These are phyloP conservation scores for Thozetella sp. DNA, from an alignment of 495 filamentous ascomycete genomes.

Conservation along the genomic window DNA sequence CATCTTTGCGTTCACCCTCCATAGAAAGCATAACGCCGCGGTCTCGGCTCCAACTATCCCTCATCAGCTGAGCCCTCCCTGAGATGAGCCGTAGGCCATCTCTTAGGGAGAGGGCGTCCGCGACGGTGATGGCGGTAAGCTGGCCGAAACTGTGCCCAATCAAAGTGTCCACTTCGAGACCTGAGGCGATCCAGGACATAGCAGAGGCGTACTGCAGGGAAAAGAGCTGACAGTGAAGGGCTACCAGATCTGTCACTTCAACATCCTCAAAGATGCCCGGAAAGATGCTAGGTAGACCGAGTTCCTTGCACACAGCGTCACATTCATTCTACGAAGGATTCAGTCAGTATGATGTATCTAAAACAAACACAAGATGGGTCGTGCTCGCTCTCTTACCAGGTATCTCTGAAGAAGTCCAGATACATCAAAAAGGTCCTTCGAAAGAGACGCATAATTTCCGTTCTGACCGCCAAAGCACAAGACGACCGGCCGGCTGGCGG, in stretches of 20 bases:
- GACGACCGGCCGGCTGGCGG: conserved; percentile 15
- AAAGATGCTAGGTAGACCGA: conserved; percentile 33
- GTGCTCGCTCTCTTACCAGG: too few species aligned
- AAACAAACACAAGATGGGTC: too few species aligned
- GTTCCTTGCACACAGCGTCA: conserved; percentile 12
- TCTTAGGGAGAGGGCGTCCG: conserved; percentile 13
- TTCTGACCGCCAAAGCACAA: conserved; percentile 37
- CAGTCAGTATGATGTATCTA: too few species aligned
- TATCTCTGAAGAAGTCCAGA: conserved; percentile 29
- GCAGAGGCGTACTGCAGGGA: conserved; percentile 24
- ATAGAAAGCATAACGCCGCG: conserved; percentile 46
- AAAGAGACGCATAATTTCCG: conserved; percentile 15
- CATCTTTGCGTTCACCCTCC: conserved; percentile 11
- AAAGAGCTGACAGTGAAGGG: conserved; percentile 35
- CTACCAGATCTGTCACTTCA: conserved; percentile 30
- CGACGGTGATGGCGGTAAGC: conserved; percentile 1
- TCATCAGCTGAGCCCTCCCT: conserved; percentile 42
- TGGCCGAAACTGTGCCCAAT: not conserved
- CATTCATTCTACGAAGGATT: too few species aligned
- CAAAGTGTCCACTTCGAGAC: not conserved
- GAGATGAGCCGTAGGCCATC: conserved; percentile 36
- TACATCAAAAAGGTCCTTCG: conserved; percentile 23
- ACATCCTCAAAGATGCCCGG: conserved; percentile 40
- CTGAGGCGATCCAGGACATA: not conserved
- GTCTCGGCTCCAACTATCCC: conserved; percentile 43